Percentiles rank a stretch among this genome's conserved stretches.
phyloP scores from a whole-genome alignment of 129 eudicot genomes.

The Solidago caesia region DNA sequence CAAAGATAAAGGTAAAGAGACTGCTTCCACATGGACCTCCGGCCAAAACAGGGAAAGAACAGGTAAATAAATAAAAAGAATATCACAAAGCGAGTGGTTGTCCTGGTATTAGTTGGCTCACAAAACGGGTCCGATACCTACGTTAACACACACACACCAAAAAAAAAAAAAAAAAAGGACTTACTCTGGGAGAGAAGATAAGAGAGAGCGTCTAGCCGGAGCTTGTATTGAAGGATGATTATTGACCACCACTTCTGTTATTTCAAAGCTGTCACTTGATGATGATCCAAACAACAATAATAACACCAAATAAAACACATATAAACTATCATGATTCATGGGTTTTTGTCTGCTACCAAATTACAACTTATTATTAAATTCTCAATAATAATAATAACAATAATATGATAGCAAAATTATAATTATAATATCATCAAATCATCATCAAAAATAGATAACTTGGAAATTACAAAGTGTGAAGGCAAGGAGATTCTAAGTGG shows the following conservation, averaged over 20 bases:
- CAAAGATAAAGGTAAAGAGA: too few relatives aligned
- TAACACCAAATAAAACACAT: constrained; percentile 5
- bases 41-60: too few relatives aligned
- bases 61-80: background rate
- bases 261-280: constrained; percentile 22
- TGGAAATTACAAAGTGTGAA: background rate
- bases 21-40: too few relatives aligned
- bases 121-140: too few relatives aligned
- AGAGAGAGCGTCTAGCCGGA: constrained; percentile 47
- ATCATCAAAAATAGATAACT: constrained; percentile 2
- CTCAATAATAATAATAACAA: background rate
- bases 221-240: background rate
- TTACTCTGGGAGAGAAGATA: constrained; percentile 40
- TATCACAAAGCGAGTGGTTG: background rate
- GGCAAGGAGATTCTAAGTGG: constrained; percentile 34
- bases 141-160: too few relatives aligned
- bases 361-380: background rate
- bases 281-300: constrained; percentile 30
- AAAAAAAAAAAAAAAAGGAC: background rate
- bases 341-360: background rate
- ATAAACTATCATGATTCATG: constrained; percentile 15
- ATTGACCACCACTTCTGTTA: background rate
- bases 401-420: background rate
- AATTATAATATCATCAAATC: background rate
- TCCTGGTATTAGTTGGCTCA: too few relatives aligned